These are phyloP conservation scores for Acacia crassicarpa DNA, from an alignment of 306 rosid genomes.

Conservation along the genomic window DNA sequence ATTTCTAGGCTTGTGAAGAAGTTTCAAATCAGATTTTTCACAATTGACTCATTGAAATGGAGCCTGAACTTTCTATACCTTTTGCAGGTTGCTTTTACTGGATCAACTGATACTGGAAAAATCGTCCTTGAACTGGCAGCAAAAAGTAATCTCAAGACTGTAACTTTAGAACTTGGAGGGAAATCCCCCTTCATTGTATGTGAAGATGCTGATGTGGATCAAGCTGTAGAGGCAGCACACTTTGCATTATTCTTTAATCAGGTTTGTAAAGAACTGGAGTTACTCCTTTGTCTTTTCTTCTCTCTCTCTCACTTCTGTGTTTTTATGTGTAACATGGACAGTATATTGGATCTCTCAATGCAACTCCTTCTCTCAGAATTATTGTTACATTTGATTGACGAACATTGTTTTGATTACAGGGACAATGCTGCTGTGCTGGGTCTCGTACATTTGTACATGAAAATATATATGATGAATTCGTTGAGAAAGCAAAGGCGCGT, in stretches of 20 bases:
- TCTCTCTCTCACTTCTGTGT: neutral
- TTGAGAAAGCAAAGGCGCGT: constrained; percentile 79
- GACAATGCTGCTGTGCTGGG: constrained; percentile 97
- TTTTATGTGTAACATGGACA: neutral
- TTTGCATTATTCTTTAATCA: constrained; percentile 88
- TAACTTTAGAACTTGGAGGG: constrained; percentile 92
- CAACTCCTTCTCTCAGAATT: neutral
- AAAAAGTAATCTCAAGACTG: constrained; percentile 83
- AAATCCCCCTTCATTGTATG: constrained; percentile 93
- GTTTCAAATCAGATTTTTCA: neutral
- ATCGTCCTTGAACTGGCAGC: constrained; percentile 70
- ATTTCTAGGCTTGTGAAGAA: constrained; percentile 5
- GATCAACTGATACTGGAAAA: constrained; percentile 89
- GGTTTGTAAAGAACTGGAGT: constrained; percentile 37
- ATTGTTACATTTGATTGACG: constrained; percentile 13
- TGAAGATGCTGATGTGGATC: constrained; percentile 88
- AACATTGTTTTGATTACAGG: constrained; percentile 46
- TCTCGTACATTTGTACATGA: constrained; percentile 95
- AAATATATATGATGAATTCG: constrained; percentile 70
- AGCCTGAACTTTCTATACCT: constrained; percentile 25
- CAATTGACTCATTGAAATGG: neutral
- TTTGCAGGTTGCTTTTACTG: constrained; percentile 89
- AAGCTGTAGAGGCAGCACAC: constrained; percentile 87
- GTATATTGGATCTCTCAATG: neutral
- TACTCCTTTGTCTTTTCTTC: neutral